A percentile compares a stretch with the other conserved stretches of the same genome.
Evolutionary conservation across 2,329 filamentous ascomycete genomes (phyloP).

Genomic region (Talaromyces funiculosus): DNA sequence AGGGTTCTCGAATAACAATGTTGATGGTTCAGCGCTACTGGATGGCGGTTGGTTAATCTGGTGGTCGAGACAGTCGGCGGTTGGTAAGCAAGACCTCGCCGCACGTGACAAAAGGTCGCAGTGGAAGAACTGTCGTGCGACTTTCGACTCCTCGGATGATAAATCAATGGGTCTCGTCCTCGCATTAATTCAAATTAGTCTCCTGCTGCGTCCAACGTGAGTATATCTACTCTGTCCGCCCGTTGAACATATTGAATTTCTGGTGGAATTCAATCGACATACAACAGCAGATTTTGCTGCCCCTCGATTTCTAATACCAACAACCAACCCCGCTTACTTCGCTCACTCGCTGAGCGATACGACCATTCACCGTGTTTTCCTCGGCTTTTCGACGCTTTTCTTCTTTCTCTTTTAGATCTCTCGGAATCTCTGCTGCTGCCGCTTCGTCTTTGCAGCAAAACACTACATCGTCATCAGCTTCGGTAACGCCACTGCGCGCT

Average conservation of each 20-base stretch:
- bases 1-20: background rate
- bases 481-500: slow-evolving; percentile 36
- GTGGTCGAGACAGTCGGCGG: slow-evolving; percentile 9
- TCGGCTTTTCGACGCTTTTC: slow-evolving; percentile 65
- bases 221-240: background rate
- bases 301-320: background rate
- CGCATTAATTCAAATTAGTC: background rate
- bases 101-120: slow-evolving; percentile 6
- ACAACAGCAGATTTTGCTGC: background rate
- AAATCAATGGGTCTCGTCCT: slow-evolving; percentile 8
- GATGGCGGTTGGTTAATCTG: background rate
- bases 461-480: slow-evolving; percentile 28
- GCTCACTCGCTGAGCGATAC: slow-evolving; percentile 10
- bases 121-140: background rate
- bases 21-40: background rate
- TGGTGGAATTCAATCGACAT: background rate
- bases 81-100: slow-evolving; percentile 12
- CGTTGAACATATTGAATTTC: background rate
- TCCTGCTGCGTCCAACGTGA: background rate
- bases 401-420: slow-evolving; percentile 60
- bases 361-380: slow-evolving; percentile 85
- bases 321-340: background rate
- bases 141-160: slow-evolving; percentile 13
- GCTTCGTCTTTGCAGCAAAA: slow-evolving; percentile 64
- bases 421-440: slow-evolving; percentile 66